Evolutionary conservation across 306 rosid species (phyloP), one percentile per base, ranked within the genome.

Genomic region (Quillaja saponaria): DNA sequence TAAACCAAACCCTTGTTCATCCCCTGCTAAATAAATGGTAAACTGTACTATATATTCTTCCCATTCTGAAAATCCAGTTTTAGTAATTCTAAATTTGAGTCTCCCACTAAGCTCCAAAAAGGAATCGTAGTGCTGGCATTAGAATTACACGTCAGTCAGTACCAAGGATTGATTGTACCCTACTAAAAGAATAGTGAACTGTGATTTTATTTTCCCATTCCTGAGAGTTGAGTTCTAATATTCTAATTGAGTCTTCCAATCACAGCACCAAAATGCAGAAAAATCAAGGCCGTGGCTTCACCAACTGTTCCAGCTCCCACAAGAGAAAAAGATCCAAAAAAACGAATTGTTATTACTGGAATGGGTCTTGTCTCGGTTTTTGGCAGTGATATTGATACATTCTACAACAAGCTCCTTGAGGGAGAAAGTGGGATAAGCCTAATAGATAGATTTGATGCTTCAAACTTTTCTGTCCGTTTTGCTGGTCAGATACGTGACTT

Each of bases 361-460:
- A 84, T 77, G 88, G 95, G 95, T 8, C 75, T 87, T 10, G 95
- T 81, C 38, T 81, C 95, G 2, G 86, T 80, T 17, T 84, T 84
- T 65, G 95, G 95, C 8, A 81, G 56, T 71, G 86, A 78, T 39
- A 70, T 86, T 63, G 84, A 75, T 18, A 44, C 72, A 38, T 74
- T 77, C 72, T 85, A 87, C 77, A 55, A 72, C 72, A 79, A 72
- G 28, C 90, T 87, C 46, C 82, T 87, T 1, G 86, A 81, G 40
- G 95, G 95, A 56, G 76, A 79, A 63, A 87, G 95, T 77, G 95
- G 95, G n/a, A 87, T 87, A 58, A 84, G 81, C 71, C 48, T 63
- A 8, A 84, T 87, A 19, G 90, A 87, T 17, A 72, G 76, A 69
- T 87, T 87, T 61, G 90, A 87, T 69, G 79, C 82, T 45, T 87